Conservation (phyloP, 2,329 filamentous ascomycete genomes). For the Ceratocystis alfenasii region DNA sequence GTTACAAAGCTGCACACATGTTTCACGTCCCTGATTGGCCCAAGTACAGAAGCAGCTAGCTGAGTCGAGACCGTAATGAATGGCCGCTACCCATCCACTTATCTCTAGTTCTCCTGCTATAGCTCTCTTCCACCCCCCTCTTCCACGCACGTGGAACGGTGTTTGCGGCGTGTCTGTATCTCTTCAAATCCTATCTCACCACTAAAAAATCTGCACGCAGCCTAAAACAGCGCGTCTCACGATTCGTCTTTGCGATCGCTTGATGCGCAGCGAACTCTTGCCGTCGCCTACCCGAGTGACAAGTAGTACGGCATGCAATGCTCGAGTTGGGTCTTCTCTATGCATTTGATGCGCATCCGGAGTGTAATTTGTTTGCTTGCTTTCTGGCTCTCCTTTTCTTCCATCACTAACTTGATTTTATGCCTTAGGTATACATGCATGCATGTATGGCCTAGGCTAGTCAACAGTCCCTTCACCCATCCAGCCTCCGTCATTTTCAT, state of each 20-base stretch:
- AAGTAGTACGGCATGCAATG: background rate
- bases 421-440: background rate
- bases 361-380: background rate
- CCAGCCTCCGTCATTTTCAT: constrained; percentile 1
- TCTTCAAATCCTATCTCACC: background rate
- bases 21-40: background rate
- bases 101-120: background rate
- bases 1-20: background rate
- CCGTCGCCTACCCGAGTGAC: background rate
- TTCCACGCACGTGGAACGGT: background rate
- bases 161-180: background rate
- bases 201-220: background rate
- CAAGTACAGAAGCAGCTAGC: background rate
- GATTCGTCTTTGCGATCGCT: background rate
- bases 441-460: background rate
- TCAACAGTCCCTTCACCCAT: no score
- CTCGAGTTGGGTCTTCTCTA: background rate
- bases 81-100: background rate
- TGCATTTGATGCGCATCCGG: no score
- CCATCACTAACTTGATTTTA: background rate
- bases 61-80: background rate
- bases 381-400: background rate
- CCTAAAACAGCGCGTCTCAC: background rate
- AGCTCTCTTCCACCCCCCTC: background rate
- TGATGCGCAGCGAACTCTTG: background rate